A percentile compares a stretch with the other conserved stretches of the same genome.
phyloP scores from a whole-genome alignment of 1,284 basidiomycete species.

The Cryptococcus floricola region DNA sequence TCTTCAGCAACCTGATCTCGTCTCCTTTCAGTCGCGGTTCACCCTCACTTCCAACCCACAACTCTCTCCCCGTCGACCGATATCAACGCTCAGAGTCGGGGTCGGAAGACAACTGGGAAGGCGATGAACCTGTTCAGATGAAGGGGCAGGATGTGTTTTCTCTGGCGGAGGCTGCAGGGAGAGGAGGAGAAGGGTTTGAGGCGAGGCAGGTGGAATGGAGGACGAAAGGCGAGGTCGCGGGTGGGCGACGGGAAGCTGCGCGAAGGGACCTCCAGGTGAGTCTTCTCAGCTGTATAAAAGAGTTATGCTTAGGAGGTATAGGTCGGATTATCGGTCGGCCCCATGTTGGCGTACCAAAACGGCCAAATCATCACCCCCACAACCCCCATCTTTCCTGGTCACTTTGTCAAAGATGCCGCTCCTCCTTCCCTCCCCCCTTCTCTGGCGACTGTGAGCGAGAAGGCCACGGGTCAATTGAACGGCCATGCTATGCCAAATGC shows the following conservation, averaged over 20 bases:
- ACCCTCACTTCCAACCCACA: slow-evolving; percentile 15
- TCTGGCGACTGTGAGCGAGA: not conserved
- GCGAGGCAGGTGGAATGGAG: slow-evolving; percentile 27
- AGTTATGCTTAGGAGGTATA: not conserved
- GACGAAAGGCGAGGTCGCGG: slow-evolving; percentile 23
- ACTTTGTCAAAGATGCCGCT: not conserved
- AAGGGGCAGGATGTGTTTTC: slow-evolving; percentile 34
- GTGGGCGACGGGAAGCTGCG: slow-evolving; percentile 24
- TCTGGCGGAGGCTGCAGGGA: slow-evolving; percentile 30
- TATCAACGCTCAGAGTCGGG: slow-evolving; percentile 37
- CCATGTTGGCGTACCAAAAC: not conserved
- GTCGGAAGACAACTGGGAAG: slow-evolving; percentile 43
- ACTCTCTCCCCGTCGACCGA: slow-evolving; percentile 4
- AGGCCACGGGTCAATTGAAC: not conserved
- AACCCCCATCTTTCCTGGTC: not conserved
- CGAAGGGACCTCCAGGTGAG: slow-evolving; percentile 20
- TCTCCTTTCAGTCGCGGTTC: slow-evolving; percentile 23
- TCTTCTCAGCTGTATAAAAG: not conserved
- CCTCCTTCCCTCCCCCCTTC: not conserved
- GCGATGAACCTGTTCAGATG: slow-evolving; percentile 26
- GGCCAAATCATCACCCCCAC: not conserved
- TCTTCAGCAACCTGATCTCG: slow-evolving; percentile 24
- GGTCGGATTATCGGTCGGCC: not conserved
- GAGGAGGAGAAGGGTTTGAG: slow-evolving; percentile 28
- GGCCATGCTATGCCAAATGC: not conserved